Evolutionary conservation across 1,284 basidiomycete genomes (phyloP), one percentile per base, ranked within the genome.

Genomic region (Leccinum subrobustum): DNA sequence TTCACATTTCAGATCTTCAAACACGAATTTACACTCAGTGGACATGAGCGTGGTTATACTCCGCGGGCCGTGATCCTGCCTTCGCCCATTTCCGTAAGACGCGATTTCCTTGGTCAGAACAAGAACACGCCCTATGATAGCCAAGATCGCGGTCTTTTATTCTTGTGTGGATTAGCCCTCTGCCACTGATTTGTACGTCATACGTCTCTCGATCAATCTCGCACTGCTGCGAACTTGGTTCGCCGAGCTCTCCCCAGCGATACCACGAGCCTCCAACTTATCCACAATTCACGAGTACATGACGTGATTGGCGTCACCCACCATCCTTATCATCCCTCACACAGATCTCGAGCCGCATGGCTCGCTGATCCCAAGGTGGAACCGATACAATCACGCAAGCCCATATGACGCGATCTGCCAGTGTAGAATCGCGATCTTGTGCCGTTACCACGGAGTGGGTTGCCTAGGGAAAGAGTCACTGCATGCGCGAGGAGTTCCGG

Each of bases 281-380:
- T 25, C 23, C 23, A 42, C n/a, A 42, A 42, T 42, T 42, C 6
- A n/a, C 1, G 0, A 42, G n/a, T 42, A 18, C 11, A 6, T 11
- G 3, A 51, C 11, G 44, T 29, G 18, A 54, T 55, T 31, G 20
- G 20, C 20, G 48, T 27, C 7, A 35, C n/a, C 23, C 54, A 57
- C 29, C 29, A 12, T 20, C 9, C 23, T n/a, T 54, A 18, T 33
- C 6, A 39, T 39, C 14, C 31, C 25, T 11, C n/a, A 35, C 31
- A 16, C 35, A 73, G 71, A 44, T 31, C 47, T 35, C 9, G 44
- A 59, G 9, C 35, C 25, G 18, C 16, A 18, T 27, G 7, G 29
- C 12, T 35, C 25, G 9, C 33, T 12, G 18, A 50, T 42, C 59
- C 4, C 18, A 48, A 33, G 27, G 33, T 23, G 18, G 47, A 25